These are phyloP conservation scores for Talaromyces sp. DNA, from an alignment of 2,329 filamentous ascomycete species.

Conservation along the genomic window DNA sequence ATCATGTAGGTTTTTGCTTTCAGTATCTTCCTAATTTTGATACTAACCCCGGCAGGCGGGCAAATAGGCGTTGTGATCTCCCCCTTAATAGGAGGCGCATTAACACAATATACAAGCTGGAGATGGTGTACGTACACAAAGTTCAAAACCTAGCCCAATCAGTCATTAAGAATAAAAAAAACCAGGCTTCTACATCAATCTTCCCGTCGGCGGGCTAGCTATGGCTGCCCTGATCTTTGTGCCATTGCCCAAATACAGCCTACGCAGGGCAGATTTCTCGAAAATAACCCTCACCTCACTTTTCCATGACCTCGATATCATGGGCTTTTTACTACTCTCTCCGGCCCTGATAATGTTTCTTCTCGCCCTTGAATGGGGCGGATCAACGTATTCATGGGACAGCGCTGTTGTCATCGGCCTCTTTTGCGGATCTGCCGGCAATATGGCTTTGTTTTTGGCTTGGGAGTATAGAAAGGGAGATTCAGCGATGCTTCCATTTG, in stretches of 20 bases:
- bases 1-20: background rate
- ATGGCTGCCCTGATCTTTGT: slow-evolving; percentile 24
- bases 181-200: slow-evolving; percentile 36
- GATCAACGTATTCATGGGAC: slow-evolving; percentile 29
- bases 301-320: slow-evolving; percentile 31
- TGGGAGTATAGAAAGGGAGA: slow-evolving; percentile 35
- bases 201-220: slow-evolving; percentile 30
- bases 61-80: slow-evolving; percentile 22
- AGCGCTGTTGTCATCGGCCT: slow-evolving; percentile 32
- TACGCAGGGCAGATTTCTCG: slow-evolving; percentile 16
- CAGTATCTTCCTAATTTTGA: background rate
- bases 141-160: background rate
- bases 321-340: slow-evolving; percentile 33
- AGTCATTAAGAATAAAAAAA: background rate
- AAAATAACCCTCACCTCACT: slow-evolving; percentile 22
- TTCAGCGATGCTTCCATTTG: slow-evolving; percentile 34
- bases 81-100: slow-evolving; percentile 32
- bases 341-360: slow-evolving; percentile 32
- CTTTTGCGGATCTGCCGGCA: slow-evolving; percentile 26
- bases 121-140: slow-evolving; percentile 32
- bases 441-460: slow-evolving; percentile 27
- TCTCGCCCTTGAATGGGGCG: slow-evolving; percentile 37
- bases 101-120: slow-evolving; percentile 33
- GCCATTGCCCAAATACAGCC: slow-evolving; percentile 24
- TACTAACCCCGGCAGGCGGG: slow-evolving; percentile 15